Evolutionary conservation across 441 rosid genomes (phyloP), one percentile per base, ranked within the genome.

Genomic region (Aquilaria agallochum): DNA sequence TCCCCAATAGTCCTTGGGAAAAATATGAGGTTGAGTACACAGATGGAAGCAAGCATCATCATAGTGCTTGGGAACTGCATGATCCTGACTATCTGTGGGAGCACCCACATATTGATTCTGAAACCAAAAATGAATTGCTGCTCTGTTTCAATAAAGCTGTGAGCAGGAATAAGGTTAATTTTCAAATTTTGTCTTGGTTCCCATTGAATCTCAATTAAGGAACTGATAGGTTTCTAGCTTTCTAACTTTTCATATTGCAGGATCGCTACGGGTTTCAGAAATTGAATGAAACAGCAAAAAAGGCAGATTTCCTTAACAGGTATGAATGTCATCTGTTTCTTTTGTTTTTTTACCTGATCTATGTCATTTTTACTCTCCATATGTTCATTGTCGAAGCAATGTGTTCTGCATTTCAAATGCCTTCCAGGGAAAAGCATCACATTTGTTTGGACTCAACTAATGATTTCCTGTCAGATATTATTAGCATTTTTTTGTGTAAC

Each of bases 1-100:
- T 83, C 63, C 87, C 90, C 20, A 78, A 80, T 66, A 83, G 90
- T 78, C 95, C 92, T 34, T 88, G 95, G 95, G 95, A 88, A 66
- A 82, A 81, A 63, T 88, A 79, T 62, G 51, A 12, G 30, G 74
- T 88, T 45, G 71, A 15, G 40, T 88, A 88, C 59, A 68, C 60
- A 70, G 72, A 67, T 55, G 75, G 76, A 8, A 72, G 78, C 54
- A 62, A 50, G 20, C 74, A 59, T 61, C 74, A 13, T 5, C 92
- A 88, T 73, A 79, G 90, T 73, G 84, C 92, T 57, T 88, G 95
- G 95, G 92, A 88, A 72, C 73, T 88, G 75, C 81, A 77, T 51
- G 88, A 86, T 69, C 81, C 83, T 55, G 74, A 74, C 33, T 46
- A 58, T 63, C 62, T 64, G 36, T 72, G 83, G 79, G 82, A 79